Evolutionary conservation across 2,329 filamentous ascomycete genomes (phyloP).

Genomic region (Xylaria sp.): DNA sequence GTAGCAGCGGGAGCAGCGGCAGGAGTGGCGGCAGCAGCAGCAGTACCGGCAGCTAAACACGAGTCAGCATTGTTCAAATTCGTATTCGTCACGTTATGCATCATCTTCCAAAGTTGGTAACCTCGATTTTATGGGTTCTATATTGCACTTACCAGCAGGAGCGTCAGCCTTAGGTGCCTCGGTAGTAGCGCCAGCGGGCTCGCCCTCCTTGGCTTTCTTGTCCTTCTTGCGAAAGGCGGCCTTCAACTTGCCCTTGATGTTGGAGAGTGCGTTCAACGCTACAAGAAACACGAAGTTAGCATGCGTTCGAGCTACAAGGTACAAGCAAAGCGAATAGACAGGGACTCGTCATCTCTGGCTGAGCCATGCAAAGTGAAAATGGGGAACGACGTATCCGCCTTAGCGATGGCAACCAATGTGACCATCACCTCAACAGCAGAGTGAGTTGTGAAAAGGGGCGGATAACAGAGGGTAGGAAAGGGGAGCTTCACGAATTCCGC

Average conservation of each 20-base stretch:
- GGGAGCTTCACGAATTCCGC: slow-evolving; percentile 62
- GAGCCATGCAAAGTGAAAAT: slow-evolving; percentile 12
- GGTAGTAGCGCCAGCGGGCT: slow-evolving; percentile 41
- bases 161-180: slow-evolving; percentile 43
- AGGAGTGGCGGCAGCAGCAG: slow-evolving; percentile 15
- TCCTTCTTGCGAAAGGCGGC: slow-evolving; percentile 48
- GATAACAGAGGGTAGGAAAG: slow-evolving; percentile 23
- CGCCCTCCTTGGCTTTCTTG: slow-evolving; percentile 42
- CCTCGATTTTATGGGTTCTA: slow-evolving; percentile 13
- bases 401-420: slow-evolving; percentile 13
- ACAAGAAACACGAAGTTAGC: slow-evolving; percentile 36
- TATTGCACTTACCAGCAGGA: slow-evolving; percentile 28
- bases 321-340: slow-evolving; percentile 17
- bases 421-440: slow-evolving; percentile 25
- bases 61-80: slow-evolving; percentile 23
- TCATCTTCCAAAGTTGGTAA: neutral
- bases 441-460: slow-evolving; percentile 8
- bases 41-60: slow-evolving; percentile 22
- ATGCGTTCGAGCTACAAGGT: slow-evolving; percentile 24
- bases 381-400: slow-evolving; percentile 1
- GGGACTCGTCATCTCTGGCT: slow-evolving; percentile 17
- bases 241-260: slow-evolving; percentile 67
- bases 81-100: slow-evolving; percentile 3
- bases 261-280: slow-evolving; percentile 64
- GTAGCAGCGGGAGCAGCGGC: slow-evolving; percentile 11